Base-by-base conservation (phyloP, 2,329 filamentous ascomycete genomes). In the Clarireedia sp. region DNA sequence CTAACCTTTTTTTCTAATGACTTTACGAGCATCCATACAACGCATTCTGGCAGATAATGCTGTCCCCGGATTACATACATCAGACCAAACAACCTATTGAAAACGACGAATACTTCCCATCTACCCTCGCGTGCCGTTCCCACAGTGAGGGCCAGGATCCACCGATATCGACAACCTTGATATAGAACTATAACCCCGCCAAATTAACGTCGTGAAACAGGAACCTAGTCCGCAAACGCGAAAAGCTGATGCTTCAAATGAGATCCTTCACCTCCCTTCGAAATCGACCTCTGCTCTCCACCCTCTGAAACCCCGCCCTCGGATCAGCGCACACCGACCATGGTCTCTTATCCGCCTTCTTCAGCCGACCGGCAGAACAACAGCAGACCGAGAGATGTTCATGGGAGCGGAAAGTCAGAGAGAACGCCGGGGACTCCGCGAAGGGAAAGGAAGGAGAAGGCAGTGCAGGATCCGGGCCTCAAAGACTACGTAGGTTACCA, bases 391-490 rank as follows among this genome's bases (percentile, higher is more conserved):
- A 63, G 63, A 54, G 57, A 55, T 50, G 59, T 54, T 14, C 63
- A 60, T 51, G 64, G 63, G 37, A 58, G 65, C 57, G 62, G 62
- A 23, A 66, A 58, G 73, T 66, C 72, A 52, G 67, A 73, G 75
- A 57, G 76, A 53, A 62, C 62, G 49, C 64, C 67, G 46, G 67
- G 77, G 54, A 83, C 80, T 44, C 83, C 84, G 17, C 82, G 80
- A 62, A 81, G 63, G 58, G 68, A 68, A 55, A 57, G 61, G 21
- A 78, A 79, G 66, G 77, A 87, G 23, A 81, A 81, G 63, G 78
- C 85, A 5, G 74, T 89, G 56, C 87, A 90, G 69, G 87, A 90
- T 69, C 86, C 85, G 2, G 87, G 86, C 21, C 71, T 91, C 67
- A 89, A 87, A 73, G 87, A 91, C 73, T 92, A 87, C 69, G 85